These are phyloP conservation scores for Fusarium luffae DNA, from an alignment of 2,329 filamentous ascomycete genomes.

Conservation along the genomic window DNA sequence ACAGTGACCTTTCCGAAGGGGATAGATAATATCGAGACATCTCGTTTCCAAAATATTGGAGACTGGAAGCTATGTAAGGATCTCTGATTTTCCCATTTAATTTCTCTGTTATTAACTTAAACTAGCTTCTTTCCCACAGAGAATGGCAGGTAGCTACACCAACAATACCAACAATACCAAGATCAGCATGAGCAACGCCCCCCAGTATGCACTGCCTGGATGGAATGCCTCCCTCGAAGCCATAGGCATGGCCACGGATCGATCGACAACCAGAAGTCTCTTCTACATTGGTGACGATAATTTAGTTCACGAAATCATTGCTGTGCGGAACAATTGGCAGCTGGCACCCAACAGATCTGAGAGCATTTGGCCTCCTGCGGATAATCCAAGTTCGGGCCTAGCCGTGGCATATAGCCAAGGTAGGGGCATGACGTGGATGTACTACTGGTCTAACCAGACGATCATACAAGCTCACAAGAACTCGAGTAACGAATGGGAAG, in stretches of 20 bases:
- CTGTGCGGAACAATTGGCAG: neutral
- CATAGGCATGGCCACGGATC: conserved; percentile 2
- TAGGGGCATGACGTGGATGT: neutral
- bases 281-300: conserved; percentile 1
- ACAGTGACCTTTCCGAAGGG: neutral
- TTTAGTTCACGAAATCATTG: neutral
- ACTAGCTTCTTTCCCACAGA: neutral
- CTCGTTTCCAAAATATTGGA: neutral
- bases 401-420: neutral
- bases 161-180: neutral
- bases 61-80: neutral
- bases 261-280: neutral
- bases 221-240: neutral
- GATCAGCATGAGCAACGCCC: neutral
- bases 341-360: conserved; percentile 1
- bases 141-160: neutral
- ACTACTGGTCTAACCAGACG: neutral
- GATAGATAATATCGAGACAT: neutral
- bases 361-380: neutral
- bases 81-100: neutral
- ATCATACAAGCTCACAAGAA: conserved; percentile 1
- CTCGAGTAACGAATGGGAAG: neutral
- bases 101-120: neutral
- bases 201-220: neutral
- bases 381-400: neutral